These are phyloP conservation scores for Rhizopus sp. DNA, from an alignment of 371 early-diverging fungal species.

Conservation along the genomic window DNA sequence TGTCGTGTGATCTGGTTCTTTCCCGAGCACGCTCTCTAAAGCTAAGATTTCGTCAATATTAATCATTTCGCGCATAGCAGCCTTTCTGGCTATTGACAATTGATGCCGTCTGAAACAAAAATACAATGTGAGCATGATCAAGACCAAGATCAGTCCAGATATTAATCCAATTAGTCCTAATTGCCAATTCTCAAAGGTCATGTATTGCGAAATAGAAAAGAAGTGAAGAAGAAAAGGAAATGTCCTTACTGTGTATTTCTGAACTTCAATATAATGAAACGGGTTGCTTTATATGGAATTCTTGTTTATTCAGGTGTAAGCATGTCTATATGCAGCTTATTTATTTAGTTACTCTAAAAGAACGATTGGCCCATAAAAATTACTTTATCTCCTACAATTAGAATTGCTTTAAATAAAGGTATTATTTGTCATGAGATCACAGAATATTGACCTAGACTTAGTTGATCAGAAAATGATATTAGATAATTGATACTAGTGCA, in stretches of 20 bases:
- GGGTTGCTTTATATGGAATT: constrained; percentile 1
- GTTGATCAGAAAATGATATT: too few relatives aligned
- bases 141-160: neutral
- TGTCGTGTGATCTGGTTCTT: neutral
- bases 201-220: neutral
- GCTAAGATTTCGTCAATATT: neutral
- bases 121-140: neutral
- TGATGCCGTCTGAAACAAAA: neutral
- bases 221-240: constrained; percentile 1
- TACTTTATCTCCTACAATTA: too few relatives aligned
- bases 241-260: neutral
- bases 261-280: neutral
- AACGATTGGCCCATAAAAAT: too few relatives aligned
- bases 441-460: too few relatives aligned
- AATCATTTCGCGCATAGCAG: neutral
- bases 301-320: neutral
- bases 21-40: neutral
- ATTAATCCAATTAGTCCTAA: constrained; percentile 3
- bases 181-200: neutral
- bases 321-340: too few relatives aligned
- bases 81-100: neutral
- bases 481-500: too few relatives aligned
- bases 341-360: too few relatives aligned
- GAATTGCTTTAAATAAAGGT: too few relatives aligned
- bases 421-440: too few relatives aligned